Conservation (phyloP, 208 protist species). For the Leishmania braziliensis region DNA sequence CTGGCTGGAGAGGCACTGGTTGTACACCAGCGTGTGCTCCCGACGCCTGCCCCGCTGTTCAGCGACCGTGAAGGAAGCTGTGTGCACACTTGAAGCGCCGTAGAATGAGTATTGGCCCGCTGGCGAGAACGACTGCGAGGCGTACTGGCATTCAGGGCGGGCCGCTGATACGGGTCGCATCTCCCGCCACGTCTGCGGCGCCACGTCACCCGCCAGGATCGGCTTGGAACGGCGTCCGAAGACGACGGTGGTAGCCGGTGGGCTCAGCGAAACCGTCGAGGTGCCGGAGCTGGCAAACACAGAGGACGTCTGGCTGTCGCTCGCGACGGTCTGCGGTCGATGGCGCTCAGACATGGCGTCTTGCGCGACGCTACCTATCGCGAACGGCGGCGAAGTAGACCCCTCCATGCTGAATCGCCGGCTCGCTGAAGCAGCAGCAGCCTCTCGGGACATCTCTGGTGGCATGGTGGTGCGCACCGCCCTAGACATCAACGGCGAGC, state of each 20-base stretch:
- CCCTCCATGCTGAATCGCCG: not conserved
- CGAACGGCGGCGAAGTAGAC: not conserved
- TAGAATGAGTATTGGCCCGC: not conserved
- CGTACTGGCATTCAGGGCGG: not conserved
- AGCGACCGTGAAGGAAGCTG: constrained; percentile 1
- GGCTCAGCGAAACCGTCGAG: not conserved
- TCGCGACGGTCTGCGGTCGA: not conserved
- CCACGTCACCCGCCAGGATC: not conserved
- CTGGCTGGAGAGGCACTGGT: not conserved
- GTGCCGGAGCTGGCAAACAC: not conserved
- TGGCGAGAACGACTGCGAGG: not conserved
- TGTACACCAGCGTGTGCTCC: constrained; percentile 6
- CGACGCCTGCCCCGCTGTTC: not conserved
- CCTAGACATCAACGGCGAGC: not conserved
- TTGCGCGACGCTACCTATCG: not conserved
- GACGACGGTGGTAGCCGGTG: not conserved
- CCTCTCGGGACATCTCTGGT: not conserved
- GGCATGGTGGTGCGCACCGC: not conserved
- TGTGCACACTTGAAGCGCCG: not conserved
- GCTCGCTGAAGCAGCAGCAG: not conserved
- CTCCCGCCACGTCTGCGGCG: not conserved
- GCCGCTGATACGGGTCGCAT: not conserved
- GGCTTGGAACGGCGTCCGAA: not conserved
- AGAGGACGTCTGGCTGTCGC: not conserved
- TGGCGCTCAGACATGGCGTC: not conserved